Percentiles rank a stretch among this genome's conserved stretches.
Conservation (phyloP, 2,329 filamentous ascomycete species). For the Colletotrichum lindemuthianum region DNA sequence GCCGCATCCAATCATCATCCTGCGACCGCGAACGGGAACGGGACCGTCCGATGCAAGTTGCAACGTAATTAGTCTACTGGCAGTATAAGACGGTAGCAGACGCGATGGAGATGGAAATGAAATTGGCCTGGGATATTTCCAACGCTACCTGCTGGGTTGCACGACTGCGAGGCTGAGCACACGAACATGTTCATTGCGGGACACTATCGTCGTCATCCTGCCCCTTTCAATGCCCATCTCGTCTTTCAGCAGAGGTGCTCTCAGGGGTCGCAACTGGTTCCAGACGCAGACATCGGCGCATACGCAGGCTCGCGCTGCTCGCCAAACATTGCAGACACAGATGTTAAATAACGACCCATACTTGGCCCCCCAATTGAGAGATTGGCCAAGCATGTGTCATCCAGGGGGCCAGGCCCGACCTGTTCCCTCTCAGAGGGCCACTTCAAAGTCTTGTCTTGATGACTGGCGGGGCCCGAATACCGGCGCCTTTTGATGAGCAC, state of each 20-base stretch:
- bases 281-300: conserved; percentile 20
- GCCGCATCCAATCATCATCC: too few species aligned
- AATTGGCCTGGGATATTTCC: conserved; percentile 18
- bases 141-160: conserved; percentile 20
- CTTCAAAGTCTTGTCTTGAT: conserved; percentile 32
- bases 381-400: conserved; percentile 34
- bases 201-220: conserved; percentile 30
- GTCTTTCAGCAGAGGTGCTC: conserved; percentile 2
- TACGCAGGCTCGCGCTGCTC: conserved; percentile 24
- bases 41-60: too few species aligned
- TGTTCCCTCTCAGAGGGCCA: conserved; percentile 14
- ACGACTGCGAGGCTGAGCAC: conserved; percentile 28
- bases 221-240: conserved; percentile 19
- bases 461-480: conserved; percentile 27
- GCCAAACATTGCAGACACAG: conserved; percentile 29
- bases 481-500: conserved; percentile 31
- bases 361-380: conserved; percentile 32
- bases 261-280: conserved; percentile 19
- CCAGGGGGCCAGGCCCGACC: conserved; percentile 19
- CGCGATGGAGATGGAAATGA: conserved; percentile 5
- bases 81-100: neutral
- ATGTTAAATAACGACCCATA: conserved; percentile 31
- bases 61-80: too few species aligned
- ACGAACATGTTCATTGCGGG: conserved; percentile 19
- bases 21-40: too few species aligned